Conservation (phyloP, 2,329 filamentous ascomycete species). For the Cordyceps tenuipes region DNA sequence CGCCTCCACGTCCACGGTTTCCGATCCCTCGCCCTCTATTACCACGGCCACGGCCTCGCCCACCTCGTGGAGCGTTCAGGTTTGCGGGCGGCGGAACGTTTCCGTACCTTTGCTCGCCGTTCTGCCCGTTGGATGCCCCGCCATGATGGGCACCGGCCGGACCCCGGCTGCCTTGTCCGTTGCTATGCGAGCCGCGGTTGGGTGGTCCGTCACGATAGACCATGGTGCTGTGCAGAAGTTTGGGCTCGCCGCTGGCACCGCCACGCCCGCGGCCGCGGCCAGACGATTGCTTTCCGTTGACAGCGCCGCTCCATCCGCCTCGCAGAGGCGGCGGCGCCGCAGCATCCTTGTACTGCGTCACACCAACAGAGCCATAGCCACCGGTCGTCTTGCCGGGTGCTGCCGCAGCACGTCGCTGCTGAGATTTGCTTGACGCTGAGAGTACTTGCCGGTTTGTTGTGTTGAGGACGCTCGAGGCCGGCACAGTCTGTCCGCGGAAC, state of each 20-base stretch:
- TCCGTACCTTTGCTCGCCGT: constrained; percentile 34
- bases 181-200: constrained; percentile 20
- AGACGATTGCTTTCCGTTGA: constrained; percentile 36
- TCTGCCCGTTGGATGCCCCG: constrained; percentile 17
- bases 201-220: constrained; percentile 38
- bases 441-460: constrained; percentile 74
- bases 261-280: constrained; percentile 26
- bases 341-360: constrained; percentile 54
- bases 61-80: constrained; percentile 38
- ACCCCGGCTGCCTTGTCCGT: constrained; percentile 17
- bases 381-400: constrained; percentile 43
- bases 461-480: constrained; percentile 82
- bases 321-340: constrained; percentile 45
- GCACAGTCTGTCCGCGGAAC: constrained; percentile 90
- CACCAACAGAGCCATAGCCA: constrained; percentile 48
- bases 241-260: constrained; percentile 27
- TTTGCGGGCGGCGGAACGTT: constrained; percentile 53
- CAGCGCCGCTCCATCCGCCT: constrained; percentile 49
- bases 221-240: constrained; percentile 42
- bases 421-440: constrained; percentile 46
- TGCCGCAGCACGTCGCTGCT: constrained; percentile 41
- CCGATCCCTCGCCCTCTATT: constrained; percentile 30
- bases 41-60: constrained; percentile 33
- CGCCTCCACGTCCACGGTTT: constrained; percentile 29
- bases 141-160: constrained; percentile 15